Evolutionary conservation across 108 stramenopile genomes (phyloP).

Genomic region (Cylindrotheca closterium): DNA sequence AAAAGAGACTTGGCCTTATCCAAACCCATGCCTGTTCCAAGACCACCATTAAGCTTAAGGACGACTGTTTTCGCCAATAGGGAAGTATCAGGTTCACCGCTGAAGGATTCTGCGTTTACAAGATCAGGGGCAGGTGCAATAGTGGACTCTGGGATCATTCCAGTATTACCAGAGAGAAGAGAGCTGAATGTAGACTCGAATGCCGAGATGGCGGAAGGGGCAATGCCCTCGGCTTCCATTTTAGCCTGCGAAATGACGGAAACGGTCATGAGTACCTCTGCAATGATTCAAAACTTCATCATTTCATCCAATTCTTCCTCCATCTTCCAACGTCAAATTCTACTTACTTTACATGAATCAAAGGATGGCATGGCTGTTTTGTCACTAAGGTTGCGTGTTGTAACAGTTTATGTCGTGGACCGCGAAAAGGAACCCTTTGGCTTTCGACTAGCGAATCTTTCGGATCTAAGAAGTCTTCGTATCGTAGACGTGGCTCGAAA

Average conservation of each 20-base stretch:
- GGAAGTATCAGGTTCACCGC: constrained; percentile 55
- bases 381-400: too few relatives aligned
- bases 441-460: too few relatives aligned
- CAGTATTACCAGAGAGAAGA: constrained; percentile 93
- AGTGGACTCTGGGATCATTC: constrained; percentile 92
- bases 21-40: constrained; percentile 99
- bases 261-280: not conserved
- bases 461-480: too few relatives aligned
- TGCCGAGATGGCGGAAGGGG: constrained; percentile 87
- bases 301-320: too few relatives aligned
- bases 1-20: constrained; percentile 98
- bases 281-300: not conserved
- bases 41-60: constrained; percentile 98
- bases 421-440: too few relatives aligned
- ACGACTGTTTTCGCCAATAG: constrained; percentile 94
- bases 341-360: constrained; percentile 19
- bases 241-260: constrained; percentile 55
- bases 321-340: too few relatives aligned
- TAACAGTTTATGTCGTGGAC: too few relatives aligned
- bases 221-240: constrained; percentile 90
- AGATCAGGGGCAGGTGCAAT: constrained; percentile 93
- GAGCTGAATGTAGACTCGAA: constrained; percentile 89
- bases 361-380: constrained; percentile 25
- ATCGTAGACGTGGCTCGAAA: too few relatives aligned
- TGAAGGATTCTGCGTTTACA: constrained; percentile 66